Conservation (phyloP, 495 filamentous ascomycete genomes). For the Lasiosphaeria miniovina region DNA sequence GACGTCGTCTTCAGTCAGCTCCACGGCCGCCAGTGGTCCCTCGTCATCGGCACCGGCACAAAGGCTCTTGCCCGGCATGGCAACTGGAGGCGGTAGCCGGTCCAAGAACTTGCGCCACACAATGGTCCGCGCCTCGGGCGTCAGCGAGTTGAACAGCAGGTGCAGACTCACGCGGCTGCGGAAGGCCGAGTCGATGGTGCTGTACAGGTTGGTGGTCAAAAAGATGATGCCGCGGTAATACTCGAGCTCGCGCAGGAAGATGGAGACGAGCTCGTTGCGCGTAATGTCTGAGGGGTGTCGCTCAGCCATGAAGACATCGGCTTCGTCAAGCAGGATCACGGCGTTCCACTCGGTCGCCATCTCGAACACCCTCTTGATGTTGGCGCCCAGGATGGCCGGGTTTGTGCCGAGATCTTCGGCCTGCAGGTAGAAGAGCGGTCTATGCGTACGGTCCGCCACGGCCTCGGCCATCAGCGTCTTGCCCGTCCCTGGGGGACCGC, state of each 20-base stretch:
- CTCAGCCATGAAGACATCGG: conserved; percentile 51
- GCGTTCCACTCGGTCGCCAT: conserved; percentile 51
- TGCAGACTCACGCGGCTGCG: conserved; percentile 33
- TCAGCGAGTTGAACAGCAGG: conserved; percentile 30
- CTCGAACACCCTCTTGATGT: conserved; percentile 50
- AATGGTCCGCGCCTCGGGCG: conserved; percentile 23
- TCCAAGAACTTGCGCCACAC: conserved; percentile 36
- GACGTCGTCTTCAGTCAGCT: conserved; percentile 42
- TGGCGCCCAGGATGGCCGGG: conserved; percentile 42
- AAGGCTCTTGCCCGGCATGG: background rate
- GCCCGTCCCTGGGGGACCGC: conserved; percentile 53
- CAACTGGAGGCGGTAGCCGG: conserved; percentile 8
- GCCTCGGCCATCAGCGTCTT: conserved; percentile 59
- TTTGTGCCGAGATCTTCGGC: conserved; percentile 54
- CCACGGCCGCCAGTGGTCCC: conserved; percentile 21
- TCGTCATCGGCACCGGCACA: background rate
- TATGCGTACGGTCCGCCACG: conserved; percentile 48
- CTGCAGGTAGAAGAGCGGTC: conserved; percentile 52
- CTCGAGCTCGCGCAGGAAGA: conserved; percentile 55
- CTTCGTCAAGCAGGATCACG: conserved; percentile 53
- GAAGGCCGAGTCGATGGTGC: conserved; percentile 37
- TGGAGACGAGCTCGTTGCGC: conserved; percentile 51
- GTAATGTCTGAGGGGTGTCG: conserved; percentile 44
- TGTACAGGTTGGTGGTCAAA: conserved; percentile 48
- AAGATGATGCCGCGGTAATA: conserved; percentile 54